These are phyloP conservation scores for Trypanosoma cruzi DNA, from an alignment of 208 protist species.

Conservation along the genomic window DNA sequence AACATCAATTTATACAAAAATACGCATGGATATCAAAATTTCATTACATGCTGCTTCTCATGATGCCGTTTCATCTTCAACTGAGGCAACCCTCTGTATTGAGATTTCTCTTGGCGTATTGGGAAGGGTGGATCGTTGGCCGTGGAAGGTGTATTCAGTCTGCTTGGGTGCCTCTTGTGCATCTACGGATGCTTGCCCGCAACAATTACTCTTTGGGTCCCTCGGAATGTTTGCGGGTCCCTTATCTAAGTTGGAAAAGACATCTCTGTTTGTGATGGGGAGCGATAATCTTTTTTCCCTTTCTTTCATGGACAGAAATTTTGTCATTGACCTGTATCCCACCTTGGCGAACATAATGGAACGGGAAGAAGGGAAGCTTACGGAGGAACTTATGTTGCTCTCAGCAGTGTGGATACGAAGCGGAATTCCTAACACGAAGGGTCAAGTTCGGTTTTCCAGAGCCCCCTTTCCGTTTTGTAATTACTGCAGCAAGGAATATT, in stretches of 20 bases:
- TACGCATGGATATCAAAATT: constrained; percentile 12
- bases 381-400: constrained; percentile 15
- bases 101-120: constrained; percentile 20
- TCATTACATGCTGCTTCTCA: constrained; percentile 5
- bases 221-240: constrained; percentile 23
- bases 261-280: constrained; percentile 31
- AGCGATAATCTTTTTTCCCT: constrained; percentile 33
- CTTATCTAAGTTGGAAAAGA: constrained; percentile 21
- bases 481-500: constrained; percentile 18
- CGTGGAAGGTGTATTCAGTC: constrained; percentile 16
- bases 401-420: constrained; percentile 18
- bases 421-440: constrained; percentile 4
- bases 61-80: neutral
- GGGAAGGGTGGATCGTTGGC: constrained; percentile 4
- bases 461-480: constrained; percentile 17
- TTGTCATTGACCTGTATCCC: constrained; percentile 28
- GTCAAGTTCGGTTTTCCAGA: constrained; percentile 9
- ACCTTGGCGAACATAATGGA: constrained; percentile 16
- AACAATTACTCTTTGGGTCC: constrained; percentile 29
- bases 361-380: neutral
- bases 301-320: constrained; percentile 28
- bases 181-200: neutral
- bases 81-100: constrained; percentile 1
- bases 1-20: constrained; percentile 8
- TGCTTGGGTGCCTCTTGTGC: constrained; percentile 4